phyloP scores from a whole-genome alignment of 2,329 filamentous ascomycete species.

The Arthrobotrys sphaeroides region DNA sequence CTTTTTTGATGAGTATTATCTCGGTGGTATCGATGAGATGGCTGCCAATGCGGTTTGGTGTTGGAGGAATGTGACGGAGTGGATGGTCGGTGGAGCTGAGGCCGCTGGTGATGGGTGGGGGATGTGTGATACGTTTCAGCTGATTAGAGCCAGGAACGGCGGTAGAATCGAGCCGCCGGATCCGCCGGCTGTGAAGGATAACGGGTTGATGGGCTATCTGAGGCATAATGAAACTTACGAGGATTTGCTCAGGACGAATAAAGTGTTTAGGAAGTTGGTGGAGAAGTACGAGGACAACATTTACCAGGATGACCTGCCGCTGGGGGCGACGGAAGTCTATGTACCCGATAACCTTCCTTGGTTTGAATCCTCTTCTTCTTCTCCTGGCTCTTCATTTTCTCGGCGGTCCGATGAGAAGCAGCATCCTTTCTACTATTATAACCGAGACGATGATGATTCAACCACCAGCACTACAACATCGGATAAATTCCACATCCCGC shows the following conservation, averaged over 20 bases:
- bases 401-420: slow-evolving; percentile 7
- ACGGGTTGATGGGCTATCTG: not conserved
- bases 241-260: not conserved
- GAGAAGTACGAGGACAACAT: slow-evolving; percentile 37
- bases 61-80: slow-evolving; percentile 57
- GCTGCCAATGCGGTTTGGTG: slow-evolving; percentile 56
- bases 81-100: slow-evolving; percentile 55
- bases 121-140: slow-evolving; percentile 57
- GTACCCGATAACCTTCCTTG: slow-evolving; percentile 21
- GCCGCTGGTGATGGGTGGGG: slow-evolving; percentile 55
- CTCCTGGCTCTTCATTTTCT: not conserved
- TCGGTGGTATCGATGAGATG: slow-evolving; percentile 58
- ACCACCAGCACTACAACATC: slow-evolving; percentile 6
- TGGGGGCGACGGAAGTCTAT: slow-evolving; percentile 29
- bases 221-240: not conserved
- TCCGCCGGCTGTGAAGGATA: not conserved
- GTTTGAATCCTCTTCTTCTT: slow-evolving; percentile 2
- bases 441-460: not conserved
- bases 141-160: slow-evolving; percentile 53
- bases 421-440: not conserved
- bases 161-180: slow-evolving; percentile 42
- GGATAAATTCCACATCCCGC: slow-evolving; percentile 32
- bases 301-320: slow-evolving; percentile 23
- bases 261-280: slow-evolving; percentile 11
- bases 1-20: slow-evolving; percentile 56